Percentiles rank a stretch among this genome's conserved stretches.
phyloP scores from a whole-genome alignment of 1,284 basidiomycete species.

The Cutaneotrichosporon cyanovorans region DNA sequence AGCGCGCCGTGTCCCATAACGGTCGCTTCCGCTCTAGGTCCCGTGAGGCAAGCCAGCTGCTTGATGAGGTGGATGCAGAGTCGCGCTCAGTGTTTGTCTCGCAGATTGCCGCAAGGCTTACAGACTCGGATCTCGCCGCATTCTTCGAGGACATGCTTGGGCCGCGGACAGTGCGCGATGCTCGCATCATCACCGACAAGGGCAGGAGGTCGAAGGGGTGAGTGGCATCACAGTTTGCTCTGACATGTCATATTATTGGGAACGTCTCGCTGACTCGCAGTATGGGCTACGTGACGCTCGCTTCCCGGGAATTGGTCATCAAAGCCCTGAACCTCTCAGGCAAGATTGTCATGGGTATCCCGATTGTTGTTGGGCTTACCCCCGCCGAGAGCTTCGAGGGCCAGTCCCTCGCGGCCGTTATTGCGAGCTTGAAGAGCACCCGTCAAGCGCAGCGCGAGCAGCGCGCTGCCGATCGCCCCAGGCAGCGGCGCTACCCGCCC shows the following conservation, averaged over 20 bases:
- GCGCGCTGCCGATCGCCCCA: neutral
- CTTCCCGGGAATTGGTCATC: slow-evolving; percentile 77
- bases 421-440: slow-evolving; percentile 6
- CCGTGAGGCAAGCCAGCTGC: slow-evolving; percentile 51
- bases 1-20: slow-evolving; percentile 1
- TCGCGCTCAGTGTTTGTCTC: slow-evolving; percentile 96
- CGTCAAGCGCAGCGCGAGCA: slow-evolving; percentile 10
- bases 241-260: neutral
- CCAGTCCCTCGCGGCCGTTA: slow-evolving; percentile 10
- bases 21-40: slow-evolving; percentile 54
- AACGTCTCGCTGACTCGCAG: slow-evolving; percentile 35
- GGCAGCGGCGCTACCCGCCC: slow-evolving; percentile 27
- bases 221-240: slow-evolving; percentile 26
- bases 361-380: slow-evolving; percentile 90
- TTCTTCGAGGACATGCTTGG: slow-evolving; percentile 98
- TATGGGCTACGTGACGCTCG: slow-evolving; percentile 96
- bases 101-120: slow-evolving; percentile 90
- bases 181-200: slow-evolving; percentile 88
- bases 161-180: slow-evolving; percentile 84
- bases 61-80: slow-evolving; percentile 66
- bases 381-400: slow-evolving; percentile 80
- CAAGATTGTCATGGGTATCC: slow-evolving; percentile 93
- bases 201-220: slow-evolving; percentile 92
- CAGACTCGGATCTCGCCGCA: slow-evolving; percentile 89
- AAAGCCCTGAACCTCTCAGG: slow-evolving; percentile 74